Evolutionary conservation across 192 early-diverging fungal genomes (phyloP).

Genomic region (Podila clonocystis): DNA sequence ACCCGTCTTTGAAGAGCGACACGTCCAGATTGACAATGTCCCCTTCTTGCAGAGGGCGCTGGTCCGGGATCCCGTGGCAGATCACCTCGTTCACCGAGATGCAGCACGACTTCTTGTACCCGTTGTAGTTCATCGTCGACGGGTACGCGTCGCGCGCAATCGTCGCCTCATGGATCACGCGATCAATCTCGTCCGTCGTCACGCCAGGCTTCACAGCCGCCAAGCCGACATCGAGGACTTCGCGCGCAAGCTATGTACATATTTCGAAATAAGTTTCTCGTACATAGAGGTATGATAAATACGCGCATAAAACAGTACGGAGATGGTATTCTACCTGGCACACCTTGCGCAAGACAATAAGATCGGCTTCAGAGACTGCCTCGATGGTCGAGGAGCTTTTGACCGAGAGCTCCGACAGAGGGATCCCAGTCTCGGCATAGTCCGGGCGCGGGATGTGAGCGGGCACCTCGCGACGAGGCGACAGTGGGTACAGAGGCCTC

Average conservation of each 20-base stretch:
- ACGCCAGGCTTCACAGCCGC: constrained; percentile 83
- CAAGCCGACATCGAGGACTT: constrained; percentile 90
- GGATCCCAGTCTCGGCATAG: constrained; percentile 76
- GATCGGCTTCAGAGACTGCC: constrained; percentile 74
- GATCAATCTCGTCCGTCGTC: constrained; percentile 97
- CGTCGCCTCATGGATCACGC: constrained; percentile 93
- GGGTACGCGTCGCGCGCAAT: constrained; percentile 94
- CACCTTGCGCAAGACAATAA: constrained; percentile 81
- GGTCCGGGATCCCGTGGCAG: constrained; percentile 98
- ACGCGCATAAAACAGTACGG: not conserved
- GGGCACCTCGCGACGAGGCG: constrained; percentile 74
- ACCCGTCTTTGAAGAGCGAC: constrained; percentile 87
- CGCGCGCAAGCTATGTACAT: constrained; percentile 76
- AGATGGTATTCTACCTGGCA: constrained; percentile 66
- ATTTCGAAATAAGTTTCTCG: not conserved
- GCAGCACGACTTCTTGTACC: constrained; percentile 97
- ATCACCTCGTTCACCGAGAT: constrained; percentile 80
- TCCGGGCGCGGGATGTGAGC: constrained; percentile 74
- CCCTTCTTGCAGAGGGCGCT: constrained; percentile 90
- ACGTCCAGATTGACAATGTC: constrained; percentile 98
- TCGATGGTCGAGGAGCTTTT: constrained; percentile 75
- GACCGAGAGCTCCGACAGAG: constrained; percentile 76
- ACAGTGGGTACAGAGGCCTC: constrained; percentile 79
- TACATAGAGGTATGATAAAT: not conserved
- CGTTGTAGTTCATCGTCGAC: constrained; percentile 95